Base-by-base conservation (phyloP, 2,329 filamentous ascomycete genomes). In the Venturiaceae sp. region DNA sequence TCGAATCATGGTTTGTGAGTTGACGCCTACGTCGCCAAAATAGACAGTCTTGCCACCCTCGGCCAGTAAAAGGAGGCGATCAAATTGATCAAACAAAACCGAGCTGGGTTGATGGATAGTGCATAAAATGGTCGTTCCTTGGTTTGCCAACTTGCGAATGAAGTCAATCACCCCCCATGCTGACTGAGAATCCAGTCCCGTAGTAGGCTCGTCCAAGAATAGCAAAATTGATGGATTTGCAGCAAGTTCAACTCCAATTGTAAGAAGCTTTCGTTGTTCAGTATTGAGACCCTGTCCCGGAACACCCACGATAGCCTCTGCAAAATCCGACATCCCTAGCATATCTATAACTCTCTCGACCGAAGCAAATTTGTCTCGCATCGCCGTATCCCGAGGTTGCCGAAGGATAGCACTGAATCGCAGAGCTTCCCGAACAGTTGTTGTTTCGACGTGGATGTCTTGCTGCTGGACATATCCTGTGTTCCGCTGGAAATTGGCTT, bases 191-290 rank as follows among this genome's bases (percentile, higher is more conserved):
- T 87, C 85, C 2, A 88, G 78, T 50, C 84, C 84, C 23, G 77
- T 72, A 68, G 76, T 78, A 3, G 55, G 83, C 64, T 85, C 82
- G 55, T 85, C 83, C 7, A 85, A 74, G 71, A 85, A 86, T 1
- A 86, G 76, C 0, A 85, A 71, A 0, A 85, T 74, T 61, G 78
- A 78, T 0, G 86, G 86, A 66, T 86, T 83, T 2, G 86, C 85
- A 7, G 85, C 86, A 13, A 90, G 74, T 66, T 90, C 86, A 3
- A 89, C 86, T 60, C 85, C 86, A 57, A 90, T 89, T 0, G 86
- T 89, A 2, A 89, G 74, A 58, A 86, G 78, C 71, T 90, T 90
- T 64, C 84, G 80, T 69, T 88, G 83, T 69, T 88, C 85, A 8
- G 88, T 84, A 3, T 83, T 83, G 11, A 88, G 73, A 55, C 80